phyloP scores from a whole-genome alignment of 1,139 yeast genomes.

The Geotrichum bryndzae region DNA sequence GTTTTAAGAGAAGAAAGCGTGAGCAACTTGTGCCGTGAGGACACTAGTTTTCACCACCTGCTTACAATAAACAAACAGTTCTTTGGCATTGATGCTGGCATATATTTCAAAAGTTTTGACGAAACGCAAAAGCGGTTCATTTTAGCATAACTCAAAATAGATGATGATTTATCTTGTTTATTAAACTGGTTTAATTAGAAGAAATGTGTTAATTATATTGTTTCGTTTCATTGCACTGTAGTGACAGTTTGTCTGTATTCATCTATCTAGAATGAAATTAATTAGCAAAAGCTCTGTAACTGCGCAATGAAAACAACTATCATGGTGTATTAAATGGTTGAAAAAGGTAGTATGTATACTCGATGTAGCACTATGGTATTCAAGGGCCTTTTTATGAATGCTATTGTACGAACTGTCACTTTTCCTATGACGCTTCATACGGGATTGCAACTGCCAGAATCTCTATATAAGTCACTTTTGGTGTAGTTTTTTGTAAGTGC shows the following conservation, averaged over 20 bases:
- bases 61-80: neutral
- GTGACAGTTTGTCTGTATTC: too few relatives aligned
- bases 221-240: too few relatives aligned
- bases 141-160: neutral
- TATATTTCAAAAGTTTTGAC: neutral
- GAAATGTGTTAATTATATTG: too few relatives aligned
- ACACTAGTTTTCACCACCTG: neutral
- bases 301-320: slow-evolving; percentile 25
- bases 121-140: neutral
- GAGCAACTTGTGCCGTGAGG: neutral
- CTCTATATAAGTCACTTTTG: too few relatives aligned
- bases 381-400: slow-evolving; percentile 32
- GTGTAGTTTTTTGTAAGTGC: too few relatives aligned
- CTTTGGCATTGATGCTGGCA: neutral
- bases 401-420: slow-evolving; percentile 22
- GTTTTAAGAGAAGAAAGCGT: neutral
- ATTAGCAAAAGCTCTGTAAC: neutral
- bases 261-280: neutral
- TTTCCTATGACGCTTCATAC: too few relatives aligned
- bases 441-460: too few relatives aligned
- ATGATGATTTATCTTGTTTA: too few relatives aligned
- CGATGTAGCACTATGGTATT: slow-evolving; percentile 65
- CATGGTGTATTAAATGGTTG: neutral
- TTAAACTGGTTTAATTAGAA: too few relatives aligned
- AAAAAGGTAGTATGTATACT: slow-evolving; percentile 17